These are phyloP conservation scores for Cyberlindnera maritima DNA, from an alignment of 805 yeast species.

Conservation along the genomic window DNA sequence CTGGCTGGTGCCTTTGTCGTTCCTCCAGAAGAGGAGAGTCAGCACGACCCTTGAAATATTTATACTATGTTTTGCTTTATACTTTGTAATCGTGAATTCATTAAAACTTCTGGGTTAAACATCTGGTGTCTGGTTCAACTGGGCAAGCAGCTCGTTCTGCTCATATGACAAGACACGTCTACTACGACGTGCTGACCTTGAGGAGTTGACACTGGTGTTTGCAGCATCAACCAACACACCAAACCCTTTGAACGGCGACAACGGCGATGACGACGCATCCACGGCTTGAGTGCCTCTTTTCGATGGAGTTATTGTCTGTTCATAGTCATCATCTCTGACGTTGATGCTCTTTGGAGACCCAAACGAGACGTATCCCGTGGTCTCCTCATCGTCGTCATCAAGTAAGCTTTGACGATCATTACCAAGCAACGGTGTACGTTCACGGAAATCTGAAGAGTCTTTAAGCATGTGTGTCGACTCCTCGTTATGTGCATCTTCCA, in stretches of 20 bases:
- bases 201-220: constrained; percentile 5
- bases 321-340: constrained; percentile 2
- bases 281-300: background rate
- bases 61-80: background rate
- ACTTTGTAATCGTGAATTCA: constrained; percentile 1
- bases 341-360: constrained; percentile 31
- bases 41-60: constrained; percentile 7
- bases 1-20: constrained; percentile 81
- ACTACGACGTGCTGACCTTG: constrained; percentile 16
- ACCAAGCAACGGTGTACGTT: constrained; percentile 11
- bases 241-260: background rate
- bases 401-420: constrained; percentile 15
- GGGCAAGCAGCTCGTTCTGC: constrained; percentile 48
- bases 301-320: background rate
- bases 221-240: background rate
- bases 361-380: constrained; percentile 36
- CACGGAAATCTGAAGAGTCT: constrained; percentile 12
- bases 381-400: constrained; percentile 21
- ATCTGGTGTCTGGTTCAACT: constrained; percentile 33
- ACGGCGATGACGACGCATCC: constrained; percentile 4
- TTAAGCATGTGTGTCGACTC: constrained; percentile 11
- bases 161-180: constrained; percentile 47
- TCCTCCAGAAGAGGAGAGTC: constrained; percentile 56
- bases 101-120: background rate
- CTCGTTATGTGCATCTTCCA: constrained; percentile 32